A percentile compares a stretch with the other conserved stretches of the same genome.
Evolutionary conservation across 371 early-diverging fungal species (phyloP).

Genomic region (Choanephora cucurbitarum): DNA sequence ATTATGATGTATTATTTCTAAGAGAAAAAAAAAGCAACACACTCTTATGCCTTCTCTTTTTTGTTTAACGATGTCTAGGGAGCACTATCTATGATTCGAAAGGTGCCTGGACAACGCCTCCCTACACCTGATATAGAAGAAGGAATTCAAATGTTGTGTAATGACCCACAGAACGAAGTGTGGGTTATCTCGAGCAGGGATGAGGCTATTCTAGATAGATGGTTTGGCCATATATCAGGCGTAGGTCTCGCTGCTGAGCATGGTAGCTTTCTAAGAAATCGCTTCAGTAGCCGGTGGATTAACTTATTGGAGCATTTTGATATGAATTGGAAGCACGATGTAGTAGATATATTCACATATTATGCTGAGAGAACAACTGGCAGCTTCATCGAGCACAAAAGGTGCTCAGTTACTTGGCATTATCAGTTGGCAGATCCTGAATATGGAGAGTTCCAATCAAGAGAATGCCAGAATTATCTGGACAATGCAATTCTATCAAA

Average conservation of each 20-base stretch:
- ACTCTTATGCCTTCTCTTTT: background rate
- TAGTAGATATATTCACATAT: slow-evolving; percentile 83
- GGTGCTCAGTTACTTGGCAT: slow-evolving; percentile 88
- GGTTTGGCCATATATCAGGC: slow-evolving; percentile 79
- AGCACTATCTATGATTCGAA: slow-evolving; percentile 77
- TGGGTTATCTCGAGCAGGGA: slow-evolving; percentile 95
- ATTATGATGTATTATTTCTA: slow-evolving; percentile 72
- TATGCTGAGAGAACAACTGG: slow-evolving; percentile 91
- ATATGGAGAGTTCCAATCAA: slow-evolving; percentile 83
- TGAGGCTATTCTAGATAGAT: slow-evolving; percentile 75
- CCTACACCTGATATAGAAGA: slow-evolving; percentile 70
- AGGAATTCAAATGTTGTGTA: slow-evolving; percentile 61
- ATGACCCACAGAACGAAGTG: slow-evolving; percentile 81
- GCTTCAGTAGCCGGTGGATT: slow-evolving; percentile 66
- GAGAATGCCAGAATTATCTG: slow-evolving; percentile 91
- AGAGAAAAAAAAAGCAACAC: background rate
- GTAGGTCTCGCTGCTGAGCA: slow-evolving; percentile 85
- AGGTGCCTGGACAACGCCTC: slow-evolving; percentile 66
- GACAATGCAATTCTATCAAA: slow-evolving; percentile 86
- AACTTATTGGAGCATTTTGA: slow-evolving; percentile 81
- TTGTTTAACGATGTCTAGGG: slow-evolving; percentile 62
- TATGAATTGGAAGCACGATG: slow-evolving; percentile 86
- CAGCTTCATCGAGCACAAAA: slow-evolving; percentile 83
- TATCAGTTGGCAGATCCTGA: slow-evolving; percentile 88
- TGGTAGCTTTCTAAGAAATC: slow-evolving; percentile 67